Conservation (phyloP, 805 yeast species). For the Sugiyamaella lignohabitans region DNA sequence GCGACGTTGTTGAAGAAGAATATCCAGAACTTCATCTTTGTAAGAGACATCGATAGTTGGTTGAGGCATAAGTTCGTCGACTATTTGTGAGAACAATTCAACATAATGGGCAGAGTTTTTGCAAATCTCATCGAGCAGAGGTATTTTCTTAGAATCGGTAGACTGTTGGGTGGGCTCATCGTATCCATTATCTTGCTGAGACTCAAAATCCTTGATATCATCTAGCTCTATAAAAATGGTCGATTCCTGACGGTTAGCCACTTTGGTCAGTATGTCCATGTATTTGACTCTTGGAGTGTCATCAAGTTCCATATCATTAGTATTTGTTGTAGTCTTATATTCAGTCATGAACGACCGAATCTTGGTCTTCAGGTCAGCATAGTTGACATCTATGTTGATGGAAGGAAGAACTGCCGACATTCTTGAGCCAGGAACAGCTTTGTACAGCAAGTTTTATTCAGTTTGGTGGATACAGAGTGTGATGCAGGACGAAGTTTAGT, state of each 20-base stretch:
- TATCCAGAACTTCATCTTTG: conserved; percentile 87
- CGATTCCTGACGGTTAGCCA: conserved; percentile 76
- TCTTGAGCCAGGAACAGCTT: no score
- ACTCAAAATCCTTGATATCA: conserved; percentile 70
- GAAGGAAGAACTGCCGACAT: conserved; percentile 46
- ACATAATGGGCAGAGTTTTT: conserved; percentile 73
- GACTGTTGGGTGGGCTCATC: conserved; percentile 27
- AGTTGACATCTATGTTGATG: conserved; percentile 66
- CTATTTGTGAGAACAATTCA: conserved; percentile 66
- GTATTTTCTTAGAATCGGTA: conserved; percentile 24
- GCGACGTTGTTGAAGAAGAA: conserved; percentile 82
- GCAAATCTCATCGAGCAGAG: conserved; percentile 51
- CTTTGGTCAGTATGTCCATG: conserved; percentile 60
- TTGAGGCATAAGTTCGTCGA: conserved; percentile 78
- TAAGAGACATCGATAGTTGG: conserved; percentile 77
- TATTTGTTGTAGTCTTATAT: conserved; percentile 44
- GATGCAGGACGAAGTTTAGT: no score
- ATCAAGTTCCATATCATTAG: conserved; percentile 11
- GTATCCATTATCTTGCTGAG: conserved; percentile 32
- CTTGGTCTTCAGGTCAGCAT: conserved; percentile 51
- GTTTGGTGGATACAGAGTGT: no score
- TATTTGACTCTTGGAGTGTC: conserved; percentile 46
- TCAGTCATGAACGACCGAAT: conserved; percentile 62
- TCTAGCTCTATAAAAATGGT: conserved; percentile 73
- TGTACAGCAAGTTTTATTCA: no score